These are phyloP conservation scores for Pythium brachiatum DNA, from an alignment of 352 stramenopile species.

Conservation along the genomic window DNA sequence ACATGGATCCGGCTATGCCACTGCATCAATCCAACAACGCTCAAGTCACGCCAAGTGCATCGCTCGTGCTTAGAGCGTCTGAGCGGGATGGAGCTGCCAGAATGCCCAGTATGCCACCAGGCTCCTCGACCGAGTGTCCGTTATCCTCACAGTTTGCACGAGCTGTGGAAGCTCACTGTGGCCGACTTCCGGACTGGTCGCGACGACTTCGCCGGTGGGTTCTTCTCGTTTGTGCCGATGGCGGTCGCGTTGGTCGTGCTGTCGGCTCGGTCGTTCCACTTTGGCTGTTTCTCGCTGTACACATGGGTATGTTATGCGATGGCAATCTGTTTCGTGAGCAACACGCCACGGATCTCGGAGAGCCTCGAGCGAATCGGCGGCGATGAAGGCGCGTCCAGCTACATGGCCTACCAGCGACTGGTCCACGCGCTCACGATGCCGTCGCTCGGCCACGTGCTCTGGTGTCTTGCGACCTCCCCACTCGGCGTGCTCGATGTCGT, in stretches of 20 bases:
- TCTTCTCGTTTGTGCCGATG: conserved; percentile 43
- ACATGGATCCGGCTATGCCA: conserved; percentile 48
- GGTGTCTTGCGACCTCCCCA: conserved; percentile 28
- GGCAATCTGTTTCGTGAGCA: conserved; percentile 44
- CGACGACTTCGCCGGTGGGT: conserved; percentile 39
- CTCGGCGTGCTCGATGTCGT: conserved; percentile 23
- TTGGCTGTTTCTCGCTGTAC: conserved; percentile 35
- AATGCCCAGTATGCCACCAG: conserved; percentile 21
- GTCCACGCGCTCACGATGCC: conserved; percentile 41
- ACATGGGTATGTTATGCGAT: conserved; percentile 35
- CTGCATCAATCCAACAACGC: conserved; percentile 34
- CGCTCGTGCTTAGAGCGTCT: conserved; percentile 33
- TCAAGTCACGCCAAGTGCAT: conserved; percentile 27
- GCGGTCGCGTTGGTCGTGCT: conserved; percentile 34
- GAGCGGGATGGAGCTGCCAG: background rate
- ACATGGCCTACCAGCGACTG: conserved; percentile 42
- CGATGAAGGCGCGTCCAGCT: conserved; percentile 28
- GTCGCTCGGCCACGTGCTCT: conserved; percentile 38
- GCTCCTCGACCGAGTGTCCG: conserved; percentile 13
- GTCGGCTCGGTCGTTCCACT: conserved; percentile 31
- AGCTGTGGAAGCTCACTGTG: conserved; percentile 35
- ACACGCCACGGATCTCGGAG: conserved; percentile 38
- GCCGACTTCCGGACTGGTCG: conserved; percentile 27
- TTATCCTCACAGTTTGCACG: conserved; percentile 26
- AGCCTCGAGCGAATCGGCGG: conserved; percentile 33